Evolutionary conservation across 1,139 yeast species (phyloP), one percentile per base, ranked within the genome.

Genomic region (Entelexis sorbosivorans): DNA sequence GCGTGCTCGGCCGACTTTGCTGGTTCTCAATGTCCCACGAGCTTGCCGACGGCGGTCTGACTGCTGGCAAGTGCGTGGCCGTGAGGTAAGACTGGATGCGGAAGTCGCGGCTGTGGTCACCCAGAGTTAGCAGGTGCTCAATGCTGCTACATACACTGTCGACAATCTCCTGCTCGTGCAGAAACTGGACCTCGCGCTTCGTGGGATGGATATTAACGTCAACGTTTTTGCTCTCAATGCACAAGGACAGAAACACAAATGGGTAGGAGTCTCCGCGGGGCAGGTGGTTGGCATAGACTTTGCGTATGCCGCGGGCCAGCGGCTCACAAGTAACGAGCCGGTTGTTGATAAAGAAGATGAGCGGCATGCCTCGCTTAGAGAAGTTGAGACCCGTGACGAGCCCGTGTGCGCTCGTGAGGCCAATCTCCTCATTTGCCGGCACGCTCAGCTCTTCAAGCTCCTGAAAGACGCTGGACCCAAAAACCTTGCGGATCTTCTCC

Each of bases 161-260:
- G 8, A 86, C 75, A 22, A 93, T 85, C 62, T 88, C 97, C 50
- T 84, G 94, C 61, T 93, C 97, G 63, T 80, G 67, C 35, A 91
- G 69, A 64, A 93, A 88, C 48, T 95, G 68, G 1, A 93, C 97
- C 61, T 91, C 97, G 50, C 93, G 73, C 61, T 91, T 91, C 0
- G 98, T 91, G 0, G 99, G 99, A 63, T 93, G 98, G 10, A 93
- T 81, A 64, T 91, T 91, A 11, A 91, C 98, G 64, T 91, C 99
- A 14, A 91, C 72, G 54, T 82, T 81, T 33, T 69, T 70, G 0
- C 96, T 85, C 19, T 73, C 70, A 6, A 91, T 78, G 36, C 72
- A 71, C 22, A 91, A 64, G 45, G 86, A 74, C 50, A 91, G 58
- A 65, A 88, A 91, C 1, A 86, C 74, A 63, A 91, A 91, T 0